phyloP scores from a whole-genome alignment of 2,329 filamentous ascomycete genomes.

The Penicillium griseofulvum region DNA sequence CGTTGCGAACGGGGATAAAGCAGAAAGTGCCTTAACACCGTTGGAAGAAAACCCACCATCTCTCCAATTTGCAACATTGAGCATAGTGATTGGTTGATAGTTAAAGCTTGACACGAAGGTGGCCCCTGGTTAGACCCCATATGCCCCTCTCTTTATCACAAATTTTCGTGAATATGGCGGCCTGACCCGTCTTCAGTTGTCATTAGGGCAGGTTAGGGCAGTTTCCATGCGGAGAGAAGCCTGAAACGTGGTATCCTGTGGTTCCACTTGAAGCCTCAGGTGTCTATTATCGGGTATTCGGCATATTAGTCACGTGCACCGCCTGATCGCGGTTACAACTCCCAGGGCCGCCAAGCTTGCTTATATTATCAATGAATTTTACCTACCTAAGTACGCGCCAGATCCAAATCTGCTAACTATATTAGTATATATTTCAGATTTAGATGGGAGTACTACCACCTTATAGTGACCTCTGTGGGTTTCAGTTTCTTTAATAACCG shows the following conservation, averaged over 20 bases:
- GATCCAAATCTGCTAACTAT: too few species aligned
- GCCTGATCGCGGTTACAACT: too few species aligned
- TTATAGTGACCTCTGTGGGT: too few species aligned
- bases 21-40: neutral
- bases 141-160: neutral
- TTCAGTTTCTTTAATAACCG: too few species aligned
- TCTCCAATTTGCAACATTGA: neutral
- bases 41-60: neutral
- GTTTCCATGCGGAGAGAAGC: neutral
- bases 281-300: constrained; percentile 1
- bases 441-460: too few species aligned
- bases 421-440: too few species aligned
- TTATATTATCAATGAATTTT: too few species aligned
- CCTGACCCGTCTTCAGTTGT: neutral
- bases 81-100: neutral
- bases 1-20: constrained; percentile 2
- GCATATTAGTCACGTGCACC: neutral
- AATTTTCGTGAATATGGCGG: neutral
- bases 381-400: too few species aligned
- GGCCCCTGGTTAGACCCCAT: neutral
- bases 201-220: neutral
- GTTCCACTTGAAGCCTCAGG: neutral
- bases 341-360: too few species aligned
- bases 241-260: neutral
- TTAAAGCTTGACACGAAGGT: neutral